Base-by-base conservation (phyloP, 768 basidiomycete genomes). In the Tephrocybe sp. region DNA sequence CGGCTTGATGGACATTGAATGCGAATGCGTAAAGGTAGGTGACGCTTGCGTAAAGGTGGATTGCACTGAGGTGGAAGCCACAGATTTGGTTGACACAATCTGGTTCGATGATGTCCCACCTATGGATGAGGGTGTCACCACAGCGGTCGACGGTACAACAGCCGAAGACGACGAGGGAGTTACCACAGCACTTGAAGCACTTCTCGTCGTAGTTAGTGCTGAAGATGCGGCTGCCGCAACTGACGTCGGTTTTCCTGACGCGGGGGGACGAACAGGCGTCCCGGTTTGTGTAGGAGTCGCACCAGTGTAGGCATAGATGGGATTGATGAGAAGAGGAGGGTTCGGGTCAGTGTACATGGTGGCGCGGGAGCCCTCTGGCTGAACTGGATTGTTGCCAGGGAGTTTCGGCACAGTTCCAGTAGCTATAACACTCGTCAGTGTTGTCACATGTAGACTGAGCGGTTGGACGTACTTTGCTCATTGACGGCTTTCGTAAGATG, bases 321-420 rank as follows among this genome's bases (percentile, higher is more conserved):
- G 78, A 5, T 65, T 54, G 45, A 81, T 62, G 7, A 75, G 55
- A 5, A 65, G 54, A 34, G 79, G 79, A 2, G 60, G 63, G n/a
- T 59, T 65, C n/a, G 60, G 56, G 48, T 72, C 70, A 4, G 66
- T 26, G 52, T 63, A 68, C 49, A 66, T 60, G 2, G 64, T 61
- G 6, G 74, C 75, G 32, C 53, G 59, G 33, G 51, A 54, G 23
- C 72, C 74, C 46, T 63, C 68, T 5, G 59, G 58, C 45, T 73
- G 68, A 17, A 82, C 74, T 9, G 79, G 78, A 62, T 80, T 80
- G 65, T 80, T 79, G 32, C 79, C 79, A 2, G 79, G 79, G 32
- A 82, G 74, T 32, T 69, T 68, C 30, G 61, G 20, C 36, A 82
- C 52, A 5, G 71, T 78, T 45, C 79, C 79, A 30, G 72, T 73